Base-by-base conservation (phyloP, 2,329 filamentous ascomycete genomes). In the Fusarium udum region DNA sequence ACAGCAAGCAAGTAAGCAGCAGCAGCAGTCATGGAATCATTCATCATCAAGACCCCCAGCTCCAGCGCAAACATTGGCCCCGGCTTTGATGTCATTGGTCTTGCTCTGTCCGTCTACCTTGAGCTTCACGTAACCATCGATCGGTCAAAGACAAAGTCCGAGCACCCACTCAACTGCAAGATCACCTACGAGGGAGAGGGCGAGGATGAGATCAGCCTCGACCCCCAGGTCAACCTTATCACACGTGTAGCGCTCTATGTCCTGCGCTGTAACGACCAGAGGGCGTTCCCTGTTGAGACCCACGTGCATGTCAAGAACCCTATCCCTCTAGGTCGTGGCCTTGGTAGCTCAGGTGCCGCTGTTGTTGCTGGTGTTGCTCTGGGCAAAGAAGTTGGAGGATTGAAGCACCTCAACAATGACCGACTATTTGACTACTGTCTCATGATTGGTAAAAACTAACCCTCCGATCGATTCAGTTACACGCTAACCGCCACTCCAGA, bases 21-120 rank as follows among this genome's bases (percentile, higher is more conserved):
- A 77, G 73, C 69, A 69, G 73, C 79, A 78, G 75, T 68, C 77
- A 87, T 87, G 84, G 88, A 90, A 79, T 90, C 89, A 61, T 92
- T 93, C 83, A 85, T 88, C 76, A 93, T 95, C 87, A 90, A 89
- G 84, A 94, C 94, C 71, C 95, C 95, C 74, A 97, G 94, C 85
- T 98, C 95, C 69, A 98, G 95, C 71, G 95, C 95, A 85, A 98
- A 98, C 87, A 98, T 98, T 80, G 95, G 94, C 76, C 95, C 95
- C 55, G 95, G 95, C 67, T 99, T 98, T 87, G 95, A 99, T 86
- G 95, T 98, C 78, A 97, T 98, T 82, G 94, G 96, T 76, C 92
- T 99, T 71, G 95, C 95, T 14, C 88, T 99, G 76, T 97, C 95
- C 75, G 91, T 98, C 82, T 97, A 95, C 85, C 92, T 99, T 74